Evolutionary conservation across 1,139 yeast genomes (phyloP), one percentile per base, ranked within the genome.

Genomic region (Diutina mesorugosa): DNA sequence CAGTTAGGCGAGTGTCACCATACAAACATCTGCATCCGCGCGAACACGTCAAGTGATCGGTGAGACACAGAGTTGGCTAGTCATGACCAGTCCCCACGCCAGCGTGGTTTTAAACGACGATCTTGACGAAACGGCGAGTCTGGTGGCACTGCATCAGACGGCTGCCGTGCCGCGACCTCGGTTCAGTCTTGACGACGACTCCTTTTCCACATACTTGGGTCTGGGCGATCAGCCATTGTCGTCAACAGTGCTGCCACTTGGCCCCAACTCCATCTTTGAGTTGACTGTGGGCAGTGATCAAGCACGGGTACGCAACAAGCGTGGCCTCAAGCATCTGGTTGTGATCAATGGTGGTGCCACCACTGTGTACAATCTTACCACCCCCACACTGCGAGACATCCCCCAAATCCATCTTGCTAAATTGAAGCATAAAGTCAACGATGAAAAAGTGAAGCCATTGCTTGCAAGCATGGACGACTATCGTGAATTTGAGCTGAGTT

Each of bases 301-400:
- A 26, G 74, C 77, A 21, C 66, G 79, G 47, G 67, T 70, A 59
- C 72, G 71, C 57, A 65, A 68, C 57, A 68, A 66, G 54, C 63
- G 72, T 56, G 66, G 73, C 2, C 67, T 72, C 21, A 71, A 69
- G 58, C 62, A 65, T 9, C 68, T 71, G 51, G 76, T 76, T 7
- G 66, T 73, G 14, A 64, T 76, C 54, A 74, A 75, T 61, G 80
- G 79, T 3, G 80, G 80, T 0, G 60, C 64, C 18, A 71, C 74
- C 12, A 69, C 72, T 3, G 67, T 76, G 3, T 62, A 66, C 57
- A 81, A 82, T 60, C 72, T 87, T 57, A 76, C 75, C 56, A 77
- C 85, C 4, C 98, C 99, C 0, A 85, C 97, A 0, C 73, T 80
- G 1, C 77, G 77, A 56, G 99, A 93, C 63, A 93, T 93, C 21